Evolutionary conservation across 495 filamentous ascomycete species (phyloP), one percentile per base, ranked within the genome.

Genomic region (Jackrogersella multiformis): DNA sequence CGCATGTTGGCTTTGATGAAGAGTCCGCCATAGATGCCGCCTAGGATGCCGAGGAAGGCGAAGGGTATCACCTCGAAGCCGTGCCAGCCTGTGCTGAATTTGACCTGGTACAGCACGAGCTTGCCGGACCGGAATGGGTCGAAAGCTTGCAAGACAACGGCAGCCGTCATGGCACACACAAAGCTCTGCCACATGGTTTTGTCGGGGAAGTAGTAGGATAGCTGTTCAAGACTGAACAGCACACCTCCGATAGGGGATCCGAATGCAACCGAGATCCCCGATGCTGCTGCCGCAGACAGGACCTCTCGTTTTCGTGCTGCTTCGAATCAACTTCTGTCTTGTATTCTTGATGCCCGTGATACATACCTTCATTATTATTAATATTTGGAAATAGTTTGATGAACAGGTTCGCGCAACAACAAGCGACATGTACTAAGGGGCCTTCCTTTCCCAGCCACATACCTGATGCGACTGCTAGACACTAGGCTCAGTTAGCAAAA

Each of bases 171-270:
- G 71, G 95, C 95, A 70, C 94, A 97, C 15, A 99, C 95, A 78
- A 99, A 98, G 74, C 92, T 96, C 74, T 97, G 94, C 95, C 95
- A 99, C 95, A 99, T 99, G 1, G 95, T 97, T 75, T 97, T 98
- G 73, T 99, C 95, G 1, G 95, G 95, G 66, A 99, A 99, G 76
- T 98, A 99, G 79, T 98, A 99, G 1, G 93, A 96, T 10, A 99
- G 79, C 84, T 97, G 94, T 85, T 99, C 95, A 23, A 99, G 82
- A 77, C 92, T 95, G 81, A 99, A 96, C 4, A 96, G 78, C 15
- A 96, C 92, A 18, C 92, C 92, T 26, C 95, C 95, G 59, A 99
- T 97, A 28, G 95, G 95, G 8, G 96, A 94, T 21, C 96, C 95
- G 74, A 99, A 99, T 35, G 95, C 96, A 36, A 99, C 95, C 1